Conservation (phyloP, 1,139 yeast genomes). For the Hyphopichia wangnamkhiaoensis region DNA sequence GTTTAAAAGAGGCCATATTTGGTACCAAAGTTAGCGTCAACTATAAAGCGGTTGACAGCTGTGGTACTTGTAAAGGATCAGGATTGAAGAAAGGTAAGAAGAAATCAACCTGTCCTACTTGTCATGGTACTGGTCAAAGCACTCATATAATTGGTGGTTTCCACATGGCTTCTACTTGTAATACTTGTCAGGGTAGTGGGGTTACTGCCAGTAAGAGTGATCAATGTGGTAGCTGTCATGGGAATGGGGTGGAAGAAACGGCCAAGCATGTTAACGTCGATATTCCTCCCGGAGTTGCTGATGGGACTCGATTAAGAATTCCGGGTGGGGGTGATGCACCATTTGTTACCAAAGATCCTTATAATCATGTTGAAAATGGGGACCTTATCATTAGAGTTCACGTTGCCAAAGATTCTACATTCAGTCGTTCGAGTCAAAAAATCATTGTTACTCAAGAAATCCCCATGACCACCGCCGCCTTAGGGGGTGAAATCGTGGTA, state of each 20-base stretch:
- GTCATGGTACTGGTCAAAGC: slow-evolving; percentile 93
- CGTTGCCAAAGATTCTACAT: slow-evolving; percentile 72
- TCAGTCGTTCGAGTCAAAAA: slow-evolving; percentile 65
- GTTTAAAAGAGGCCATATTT: slow-evolving; percentile 84
- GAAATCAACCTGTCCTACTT: slow-evolving; percentile 77
- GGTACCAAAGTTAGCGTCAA: slow-evolving; percentile 71
- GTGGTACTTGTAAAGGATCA: slow-evolving; percentile 78
- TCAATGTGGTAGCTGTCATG: slow-evolving; percentile 79
- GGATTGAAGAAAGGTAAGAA: slow-evolving; percentile 80
- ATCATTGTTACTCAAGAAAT: slow-evolving; percentile 66
- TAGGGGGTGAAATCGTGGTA: slow-evolving; percentile 86
- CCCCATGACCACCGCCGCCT: slow-evolving; percentile 93
- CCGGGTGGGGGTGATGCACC: slow-evolving; percentile 95
- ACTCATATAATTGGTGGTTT: slow-evolving; percentile 91
- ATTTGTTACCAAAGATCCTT: slow-evolving; percentile 61
- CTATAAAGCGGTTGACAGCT: slow-evolving; percentile 74
- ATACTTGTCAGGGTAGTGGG: slow-evolving; percentile 86
- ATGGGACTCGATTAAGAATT: slow-evolving; percentile 82
- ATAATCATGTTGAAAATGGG: slow-evolving; percentile 70
- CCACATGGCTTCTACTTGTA: slow-evolving; percentile 95
- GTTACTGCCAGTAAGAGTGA: slow-evolving; percentile 69
- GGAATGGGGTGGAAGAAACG: slow-evolving; percentile 79
- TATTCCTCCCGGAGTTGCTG: slow-evolving; percentile 85
- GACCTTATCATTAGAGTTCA: slow-evolving; percentile 82
- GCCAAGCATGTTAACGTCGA: slow-evolving; percentile 74